phyloP scores from a whole-genome alignment of 169 alveolate species.

The Cryptosporidium parvum region DNA sequence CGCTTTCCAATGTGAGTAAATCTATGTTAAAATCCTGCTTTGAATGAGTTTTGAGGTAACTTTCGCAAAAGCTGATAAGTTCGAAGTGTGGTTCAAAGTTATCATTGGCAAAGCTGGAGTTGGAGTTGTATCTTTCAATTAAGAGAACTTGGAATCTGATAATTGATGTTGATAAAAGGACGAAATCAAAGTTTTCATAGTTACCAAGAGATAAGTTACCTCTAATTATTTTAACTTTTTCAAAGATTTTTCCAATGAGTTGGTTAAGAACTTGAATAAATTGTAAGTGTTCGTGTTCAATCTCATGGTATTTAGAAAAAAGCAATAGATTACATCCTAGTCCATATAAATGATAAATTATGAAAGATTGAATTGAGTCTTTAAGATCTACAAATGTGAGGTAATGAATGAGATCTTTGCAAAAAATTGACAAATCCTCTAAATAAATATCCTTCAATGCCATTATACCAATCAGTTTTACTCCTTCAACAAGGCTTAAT shows the following conservation, averaged over 20 bases:
- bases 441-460: constrained; percentile 2
- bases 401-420: constrained; percentile 20
- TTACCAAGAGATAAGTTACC: background rate
- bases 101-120: background rate
- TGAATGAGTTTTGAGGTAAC: background rate
- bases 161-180: constrained; percentile 10
- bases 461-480: constrained; percentile 18
- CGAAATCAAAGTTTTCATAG: background rate
- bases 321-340: constrained; percentile 18
- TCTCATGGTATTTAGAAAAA: background rate
- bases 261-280: constrained; percentile 20
- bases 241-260: background rate
- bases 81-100: background rate
- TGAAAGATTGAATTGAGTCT: background rate
- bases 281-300: constrained; percentile 25
- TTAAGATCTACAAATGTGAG: background rate
- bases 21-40: background rate
- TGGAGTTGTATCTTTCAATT: constrained; percentile 1
- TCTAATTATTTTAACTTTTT: background rate
- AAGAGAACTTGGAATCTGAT: constrained; percentile 19
- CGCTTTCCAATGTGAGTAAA: constrained; percentile 25
- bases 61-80: background rate
- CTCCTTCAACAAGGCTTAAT: constrained; percentile 30
- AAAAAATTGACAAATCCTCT: constrained; percentile 53
- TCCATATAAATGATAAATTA: background rate